Percentiles rank a stretch among this genome's conserved stretches.
Evolutionary conservation across 441 rosid genomes (phyloP).

Genomic region (Erodium trifolium): DNA sequence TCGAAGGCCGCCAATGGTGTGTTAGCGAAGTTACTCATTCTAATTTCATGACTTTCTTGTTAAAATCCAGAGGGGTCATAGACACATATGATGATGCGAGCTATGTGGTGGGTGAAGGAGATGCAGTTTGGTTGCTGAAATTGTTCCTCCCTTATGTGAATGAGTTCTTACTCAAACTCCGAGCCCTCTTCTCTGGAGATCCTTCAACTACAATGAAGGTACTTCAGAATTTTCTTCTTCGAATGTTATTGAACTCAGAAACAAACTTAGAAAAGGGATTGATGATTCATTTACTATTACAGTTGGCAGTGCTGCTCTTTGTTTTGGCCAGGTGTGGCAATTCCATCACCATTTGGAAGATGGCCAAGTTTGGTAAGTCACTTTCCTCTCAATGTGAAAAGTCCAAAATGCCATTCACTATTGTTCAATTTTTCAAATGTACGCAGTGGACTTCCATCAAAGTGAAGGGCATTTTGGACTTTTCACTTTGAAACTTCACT

Average conservation of each 20-base stretch:
- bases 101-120: slow-evolving; percentile 66
- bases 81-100: slow-evolving; percentile 33
- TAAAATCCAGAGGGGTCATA: slow-evolving; percentile 36
- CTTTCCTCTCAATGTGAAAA: neutral
- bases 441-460: too few relatives aligned
- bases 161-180: slow-evolving; percentile 61
- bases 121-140: slow-evolving; percentile 63
- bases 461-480: too few relatives aligned
- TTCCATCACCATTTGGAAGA: slow-evolving; percentile 88
- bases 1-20: too few relatives aligned
- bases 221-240: neutral
- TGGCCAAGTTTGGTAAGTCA: slow-evolving; percentile 59
- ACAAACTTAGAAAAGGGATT: slow-evolving; percentile 6
- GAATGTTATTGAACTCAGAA: neutral
- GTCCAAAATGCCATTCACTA: too few relatives aligned
- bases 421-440: too few relatives aligned
- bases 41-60: neutral
- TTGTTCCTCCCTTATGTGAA: slow-evolving; percentile 70
- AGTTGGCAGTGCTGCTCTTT: slow-evolving; percentile 82
- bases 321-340: slow-evolving; percentile 76
- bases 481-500: too few relatives aligned
- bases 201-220: slow-evolving; percentile 94
- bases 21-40: too few relatives aligned
- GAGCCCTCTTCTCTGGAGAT: slow-evolving; percentile 81
- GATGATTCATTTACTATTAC: slow-evolving; percentile 26